These are phyloP conservation scores for Lasiodiplodia sp. DNA, from an alignment of 2,329 filamentous ascomycete species.

Conservation along the genomic window DNA sequence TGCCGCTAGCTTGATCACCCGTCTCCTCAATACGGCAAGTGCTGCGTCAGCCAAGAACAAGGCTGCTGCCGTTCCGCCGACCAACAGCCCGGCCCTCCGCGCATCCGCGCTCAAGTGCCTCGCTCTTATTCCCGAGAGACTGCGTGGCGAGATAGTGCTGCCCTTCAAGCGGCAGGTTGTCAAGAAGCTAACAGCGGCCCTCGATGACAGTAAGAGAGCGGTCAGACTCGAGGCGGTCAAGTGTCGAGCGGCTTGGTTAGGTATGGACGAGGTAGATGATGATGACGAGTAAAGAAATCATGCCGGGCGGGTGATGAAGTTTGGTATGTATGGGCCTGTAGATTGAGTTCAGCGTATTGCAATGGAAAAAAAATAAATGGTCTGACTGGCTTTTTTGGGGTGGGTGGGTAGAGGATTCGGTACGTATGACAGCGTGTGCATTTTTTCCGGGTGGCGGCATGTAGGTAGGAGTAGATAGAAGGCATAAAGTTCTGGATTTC, in stretches of 20 bases:
- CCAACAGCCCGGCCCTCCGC: constrained; percentile 52
- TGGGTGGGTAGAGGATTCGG: neutral
- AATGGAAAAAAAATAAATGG: neutral
- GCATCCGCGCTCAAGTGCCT: constrained; percentile 58
- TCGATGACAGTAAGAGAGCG: constrained; percentile 69
- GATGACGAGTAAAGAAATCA: constrained; percentile 44
- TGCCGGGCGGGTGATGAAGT: neutral
- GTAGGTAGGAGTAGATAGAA: neutral
- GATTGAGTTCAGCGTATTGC: neutral
- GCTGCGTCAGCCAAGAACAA: constrained; percentile 30
- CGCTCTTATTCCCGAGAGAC: constrained; percentile 54
- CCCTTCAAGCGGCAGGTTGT: constrained; percentile 65
- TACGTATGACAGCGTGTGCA: neutral
- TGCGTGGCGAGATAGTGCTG: constrained; percentile 61
- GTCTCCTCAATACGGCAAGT: constrained; percentile 61
- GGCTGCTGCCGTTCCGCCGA: constrained; percentile 3
- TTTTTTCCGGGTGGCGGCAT: neutral
- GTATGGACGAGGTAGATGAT: constrained; percentile 65
- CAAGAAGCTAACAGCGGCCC: constrained; percentile 59
- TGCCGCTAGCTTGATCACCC: constrained; percentile 62
- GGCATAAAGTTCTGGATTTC: neutral
- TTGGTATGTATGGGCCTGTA: neutral
- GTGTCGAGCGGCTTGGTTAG: constrained; percentile 67
- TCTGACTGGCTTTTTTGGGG: neutral
- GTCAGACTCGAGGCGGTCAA: constrained; percentile 69